Evolutionary conservation across 2,329 filamentous ascomycete genomes (phyloP).

Genomic region (Colletotrichum eremochloae): DNA sequence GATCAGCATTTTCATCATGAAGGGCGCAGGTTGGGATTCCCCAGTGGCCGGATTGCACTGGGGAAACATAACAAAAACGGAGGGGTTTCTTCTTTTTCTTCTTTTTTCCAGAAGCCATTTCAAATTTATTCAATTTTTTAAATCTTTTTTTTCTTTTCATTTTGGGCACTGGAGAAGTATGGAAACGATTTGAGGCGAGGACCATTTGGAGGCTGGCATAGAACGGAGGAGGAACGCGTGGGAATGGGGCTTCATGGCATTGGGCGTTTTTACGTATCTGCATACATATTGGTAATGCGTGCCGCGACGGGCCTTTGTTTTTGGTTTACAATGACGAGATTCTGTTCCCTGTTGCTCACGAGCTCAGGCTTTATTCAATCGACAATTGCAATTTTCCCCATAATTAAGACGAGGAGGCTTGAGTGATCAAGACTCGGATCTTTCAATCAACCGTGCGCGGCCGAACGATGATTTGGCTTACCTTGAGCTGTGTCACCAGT

Average conservation of each 20-base stretch:
- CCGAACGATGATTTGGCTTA: too few species aligned
- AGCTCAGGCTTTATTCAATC: slow-evolving; percentile 16
- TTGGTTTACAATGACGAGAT: slow-evolving; percentile 18
- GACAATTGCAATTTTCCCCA: background rate
- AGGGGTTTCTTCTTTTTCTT: background rate
- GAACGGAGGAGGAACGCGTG: background rate
- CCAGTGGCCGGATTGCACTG: background rate
- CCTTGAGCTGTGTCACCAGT: too few species aligned
- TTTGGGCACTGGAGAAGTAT: too few species aligned
- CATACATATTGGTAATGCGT: background rate
- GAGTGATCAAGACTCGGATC: too few species aligned
- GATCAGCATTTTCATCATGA: slow-evolving; percentile 30
- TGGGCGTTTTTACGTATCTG: slow-evolving; percentile 1
- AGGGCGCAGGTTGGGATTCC: background rate
- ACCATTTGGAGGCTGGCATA: slow-evolving; percentile 15
- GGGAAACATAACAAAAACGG: background rate
- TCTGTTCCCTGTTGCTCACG: slow-evolving; percentile 27
- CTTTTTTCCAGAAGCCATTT: background rate
- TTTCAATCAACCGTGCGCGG: too few species aligned
- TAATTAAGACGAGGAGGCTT: background rate
- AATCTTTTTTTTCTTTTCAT: background rate
- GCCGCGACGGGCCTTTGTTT: background rate
- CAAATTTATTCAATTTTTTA: background rate
- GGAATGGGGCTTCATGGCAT: slow-evolving; percentile 8
- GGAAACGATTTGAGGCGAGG: background rate